phyloP scores from a whole-genome alignment of 805 yeast species.

The Ogataea saltuana region DNA sequence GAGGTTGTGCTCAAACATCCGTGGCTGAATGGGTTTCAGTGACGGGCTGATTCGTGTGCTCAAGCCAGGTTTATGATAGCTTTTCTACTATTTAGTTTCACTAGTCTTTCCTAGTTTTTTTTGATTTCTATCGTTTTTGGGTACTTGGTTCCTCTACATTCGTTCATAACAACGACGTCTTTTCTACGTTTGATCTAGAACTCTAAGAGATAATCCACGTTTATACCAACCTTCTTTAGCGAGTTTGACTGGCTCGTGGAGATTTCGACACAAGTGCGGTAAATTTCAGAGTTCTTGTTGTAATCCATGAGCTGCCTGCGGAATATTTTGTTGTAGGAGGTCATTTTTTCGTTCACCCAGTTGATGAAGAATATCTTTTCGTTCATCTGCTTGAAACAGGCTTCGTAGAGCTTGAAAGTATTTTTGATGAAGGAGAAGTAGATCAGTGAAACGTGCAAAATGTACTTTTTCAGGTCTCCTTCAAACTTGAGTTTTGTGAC shows the following conservation, averaged over 20 bases:
- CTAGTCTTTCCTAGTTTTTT: not conserved
- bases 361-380: slow-evolving; percentile 50
- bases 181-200: not conserved
- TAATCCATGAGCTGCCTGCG: slow-evolving; percentile 69
- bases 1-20: slow-evolving; percentile 64
- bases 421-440: slow-evolving; percentile 60
- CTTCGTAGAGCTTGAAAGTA: slow-evolving; percentile 55
- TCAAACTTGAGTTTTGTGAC: slow-evolving; percentile 52
- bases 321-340: slow-evolving; percentile 57
- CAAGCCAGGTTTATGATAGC: no score
- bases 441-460: slow-evolving; percentile 62
- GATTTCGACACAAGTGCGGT: slow-evolving; percentile 54
- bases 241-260: slow-evolving; percentile 59
- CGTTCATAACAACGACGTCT: not conserved
- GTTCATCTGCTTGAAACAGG: slow-evolving; percentile 42
- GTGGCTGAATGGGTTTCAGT: slow-evolving; percentile 54
- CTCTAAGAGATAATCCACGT: slow-evolving; percentile 65
- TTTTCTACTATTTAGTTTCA: not conserved
- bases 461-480: slow-evolving; percentile 54
- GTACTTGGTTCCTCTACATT: not conserved
- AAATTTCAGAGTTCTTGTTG: slow-evolving; percentile 50
- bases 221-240: slow-evolving; percentile 66
- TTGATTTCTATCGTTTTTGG: not conserved
- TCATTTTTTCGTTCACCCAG: slow-evolving; percentile 72
- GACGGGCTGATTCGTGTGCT: not conserved